phyloP scores from a whole-genome alignment of 495 filamentous ascomycete species.

The Trichoderma parareesei region DNA sequence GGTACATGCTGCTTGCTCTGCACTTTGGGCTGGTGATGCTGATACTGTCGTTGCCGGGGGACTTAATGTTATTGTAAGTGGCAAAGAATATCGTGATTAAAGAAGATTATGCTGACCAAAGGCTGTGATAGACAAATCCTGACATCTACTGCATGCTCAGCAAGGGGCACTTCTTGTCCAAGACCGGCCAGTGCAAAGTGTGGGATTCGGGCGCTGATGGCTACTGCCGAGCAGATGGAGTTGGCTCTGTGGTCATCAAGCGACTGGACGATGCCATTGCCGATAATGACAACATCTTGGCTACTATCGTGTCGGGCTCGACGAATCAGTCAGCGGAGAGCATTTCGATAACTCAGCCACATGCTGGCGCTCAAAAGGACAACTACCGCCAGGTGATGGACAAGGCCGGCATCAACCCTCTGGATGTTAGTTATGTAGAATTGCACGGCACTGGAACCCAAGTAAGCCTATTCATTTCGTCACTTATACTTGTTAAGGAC shows the following conservation, averaged over 20 bases:
- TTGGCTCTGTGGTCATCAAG: conserved; percentile 66
- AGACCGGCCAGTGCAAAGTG: conserved; percentile 16
- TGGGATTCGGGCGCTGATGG: conserved; percentile 49
- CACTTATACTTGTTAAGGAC: too few species aligned
- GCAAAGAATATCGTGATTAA: too few species aligned
- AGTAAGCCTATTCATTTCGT: too few species aligned
- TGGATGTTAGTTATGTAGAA: conserved; percentile 73
- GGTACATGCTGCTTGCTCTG: conserved; percentile 41
- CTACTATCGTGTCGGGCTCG: conserved; percentile 54
- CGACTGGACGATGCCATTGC: conserved; percentile 63
- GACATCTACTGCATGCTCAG: not conserved
- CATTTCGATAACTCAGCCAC: conserved; percentile 78
- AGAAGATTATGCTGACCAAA: too few species aligned
- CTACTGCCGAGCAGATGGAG: conserved; percentile 68
- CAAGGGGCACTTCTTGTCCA: not conserved
- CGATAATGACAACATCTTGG: conserved; percentile 66
- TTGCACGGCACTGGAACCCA: conserved; percentile 89
- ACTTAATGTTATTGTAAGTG: not conserved
- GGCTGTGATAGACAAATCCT: not conserved
- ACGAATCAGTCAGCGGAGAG: conserved; percentile 73
- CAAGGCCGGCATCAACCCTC: conserved; percentile 61
- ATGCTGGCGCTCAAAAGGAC: conserved; percentile 59
- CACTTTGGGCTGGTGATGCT: conserved; percentile 36
- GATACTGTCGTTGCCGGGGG: conserved; percentile 17
- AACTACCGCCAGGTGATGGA: conserved; percentile 63